Evolutionary conservation across 768 basidiomycete species (phyloP).

Genomic region (Pisolithus albus): DNA sequence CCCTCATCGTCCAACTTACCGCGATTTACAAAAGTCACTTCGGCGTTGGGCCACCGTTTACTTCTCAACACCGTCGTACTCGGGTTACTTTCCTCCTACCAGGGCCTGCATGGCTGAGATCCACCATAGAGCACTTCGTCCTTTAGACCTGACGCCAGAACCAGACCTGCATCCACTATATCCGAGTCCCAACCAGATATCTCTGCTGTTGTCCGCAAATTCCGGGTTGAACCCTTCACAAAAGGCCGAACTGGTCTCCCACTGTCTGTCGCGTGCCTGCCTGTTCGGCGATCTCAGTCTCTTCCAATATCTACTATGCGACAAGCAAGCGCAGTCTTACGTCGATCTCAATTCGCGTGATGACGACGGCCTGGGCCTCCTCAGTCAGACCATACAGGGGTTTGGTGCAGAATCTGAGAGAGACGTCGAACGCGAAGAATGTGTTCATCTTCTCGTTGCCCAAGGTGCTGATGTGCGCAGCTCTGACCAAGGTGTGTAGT

Average conservation of each 20-base stretch:
- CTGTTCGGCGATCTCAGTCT: slow-evolving; percentile 70
- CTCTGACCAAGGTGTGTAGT: slow-evolving; percentile 56
- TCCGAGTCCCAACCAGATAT: slow-evolving; percentile 58
- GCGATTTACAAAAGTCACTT: too few species aligned
- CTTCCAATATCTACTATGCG: slow-evolving; percentile 64
- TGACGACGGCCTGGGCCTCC: slow-evolving; percentile 78
- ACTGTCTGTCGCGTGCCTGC: slow-evolving; percentile 70
- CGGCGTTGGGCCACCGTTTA: too few species aligned
- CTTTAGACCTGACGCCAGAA: slow-evolving; percentile 58
- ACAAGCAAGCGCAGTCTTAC: slow-evolving; percentile 56
- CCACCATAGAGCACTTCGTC: slow-evolving; percentile 25
- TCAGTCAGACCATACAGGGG: slow-evolving; percentile 73
- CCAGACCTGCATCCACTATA: slow-evolving; percentile 78
- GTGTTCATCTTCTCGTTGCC: slow-evolving; percentile 68
- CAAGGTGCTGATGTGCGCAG: slow-evolving; percentile 64
- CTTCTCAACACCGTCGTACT: background rate
- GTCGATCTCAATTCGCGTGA: slow-evolving; percentile 68
- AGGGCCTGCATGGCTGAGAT: slow-evolving; percentile 15
- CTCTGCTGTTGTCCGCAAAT: slow-evolving; percentile 55
- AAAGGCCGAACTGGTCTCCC: slow-evolving; percentile 62
- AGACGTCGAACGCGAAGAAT: slow-evolving; percentile 88
- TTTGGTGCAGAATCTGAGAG: slow-evolving; percentile 78
- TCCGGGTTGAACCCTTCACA: slow-evolving; percentile 64
- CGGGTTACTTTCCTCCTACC: background rate
- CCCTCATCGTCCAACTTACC: too few species aligned